Conservation (phyloP, 352 stramenopile genomes). For the Pythium phragmiticola region DNA sequence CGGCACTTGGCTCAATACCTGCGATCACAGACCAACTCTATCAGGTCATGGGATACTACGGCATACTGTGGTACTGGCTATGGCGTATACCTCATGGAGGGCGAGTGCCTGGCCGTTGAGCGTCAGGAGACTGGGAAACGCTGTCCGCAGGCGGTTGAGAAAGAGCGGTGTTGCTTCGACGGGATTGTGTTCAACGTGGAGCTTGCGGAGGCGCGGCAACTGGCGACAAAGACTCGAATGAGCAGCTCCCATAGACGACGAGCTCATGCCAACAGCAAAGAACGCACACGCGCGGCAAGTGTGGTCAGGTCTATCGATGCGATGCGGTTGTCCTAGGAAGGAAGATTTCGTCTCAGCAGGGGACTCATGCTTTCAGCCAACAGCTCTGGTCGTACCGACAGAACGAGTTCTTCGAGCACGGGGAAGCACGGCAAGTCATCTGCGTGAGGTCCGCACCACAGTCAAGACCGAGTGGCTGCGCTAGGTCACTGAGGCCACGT, state of each 20-base stretch:
- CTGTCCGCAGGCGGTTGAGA: conserved; percentile 23
- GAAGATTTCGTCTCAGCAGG: too few species aligned
- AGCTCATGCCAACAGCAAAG: too few species aligned
- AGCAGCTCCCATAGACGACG: neutral
- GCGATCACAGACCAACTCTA: neutral
- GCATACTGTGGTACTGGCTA: too few species aligned
- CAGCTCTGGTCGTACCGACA: conserved; percentile 34
- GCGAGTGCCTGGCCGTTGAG: conserved; percentile 59
- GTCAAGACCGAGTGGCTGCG: neutral
- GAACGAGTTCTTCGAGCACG: conserved; percentile 48
- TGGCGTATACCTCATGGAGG: conserved; percentile 26
- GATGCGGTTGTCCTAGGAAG: conserved; percentile 50
- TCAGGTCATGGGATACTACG: too few species aligned
- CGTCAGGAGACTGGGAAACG: conserved; percentile 45
- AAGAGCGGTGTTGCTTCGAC: conserved; percentile 23
- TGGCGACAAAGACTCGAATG: neutral
- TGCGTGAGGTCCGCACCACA: conserved; percentile 8
- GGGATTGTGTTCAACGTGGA: conserved; percentile 44
- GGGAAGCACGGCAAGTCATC: conserved; percentile 44
- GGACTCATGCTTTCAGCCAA: too few species aligned
- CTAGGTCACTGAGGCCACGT: conserved; percentile 15
- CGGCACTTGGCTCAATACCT: neutral
- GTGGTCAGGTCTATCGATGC: conserved; percentile 38
- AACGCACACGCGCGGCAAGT: conserved; percentile 35
- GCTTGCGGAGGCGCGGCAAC: conserved; percentile 48